Evolutionary conservation across 768 basidiomycete species (phyloP), one percentile per base, ranked within the genome.

Genomic region (Coprinopsis cinerea): DNA sequence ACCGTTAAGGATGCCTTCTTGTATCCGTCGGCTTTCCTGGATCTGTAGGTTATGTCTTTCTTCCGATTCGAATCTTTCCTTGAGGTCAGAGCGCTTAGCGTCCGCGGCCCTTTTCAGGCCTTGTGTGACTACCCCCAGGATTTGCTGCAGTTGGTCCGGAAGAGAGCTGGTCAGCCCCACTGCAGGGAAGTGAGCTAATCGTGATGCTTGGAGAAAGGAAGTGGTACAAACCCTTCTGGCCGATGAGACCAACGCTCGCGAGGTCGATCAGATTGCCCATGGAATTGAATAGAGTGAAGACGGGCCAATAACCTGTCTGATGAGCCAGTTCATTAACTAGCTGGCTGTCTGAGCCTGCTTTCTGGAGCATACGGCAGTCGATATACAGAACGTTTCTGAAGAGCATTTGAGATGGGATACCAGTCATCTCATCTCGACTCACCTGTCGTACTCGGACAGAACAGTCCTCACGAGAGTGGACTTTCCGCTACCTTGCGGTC

Each of bases 161-260:
- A 93, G 70, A 2, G 92, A 83, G 32, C 77, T 83, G 43, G 82
- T 85, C 55, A 97, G 70, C 15, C 96, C 93, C 20, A 89, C 94
- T 92, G 52, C 18, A 40, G 9, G 7, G 18, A 20, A 9, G 37
- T 40, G 9, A 34, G 30, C n/a, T 9, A 9, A 9, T 34, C 9
- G 30, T 11, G 39, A 54, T 28, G 26, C 11, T n/a, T 36, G n/a
- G n/a, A n/a, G n/a, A n/a, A 40, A 45, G 6, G 20, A 43, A 14
- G 22, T 14, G 27, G 30, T 23, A 44, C 65, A 4, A 47, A 86
- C 90, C 80, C 70, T 97, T 97, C 61, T 96, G 92, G 2, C 96
- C 96, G 57, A 96, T 96, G n/a, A 98, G 60, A 1, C 94, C 94
- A 36, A 93, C 79, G 51, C 84, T 85, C 1, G 91, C 92, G n/a